Base-by-base conservation (phyloP, 305 asterid genomes). In the Withania somnifera region DNA sequence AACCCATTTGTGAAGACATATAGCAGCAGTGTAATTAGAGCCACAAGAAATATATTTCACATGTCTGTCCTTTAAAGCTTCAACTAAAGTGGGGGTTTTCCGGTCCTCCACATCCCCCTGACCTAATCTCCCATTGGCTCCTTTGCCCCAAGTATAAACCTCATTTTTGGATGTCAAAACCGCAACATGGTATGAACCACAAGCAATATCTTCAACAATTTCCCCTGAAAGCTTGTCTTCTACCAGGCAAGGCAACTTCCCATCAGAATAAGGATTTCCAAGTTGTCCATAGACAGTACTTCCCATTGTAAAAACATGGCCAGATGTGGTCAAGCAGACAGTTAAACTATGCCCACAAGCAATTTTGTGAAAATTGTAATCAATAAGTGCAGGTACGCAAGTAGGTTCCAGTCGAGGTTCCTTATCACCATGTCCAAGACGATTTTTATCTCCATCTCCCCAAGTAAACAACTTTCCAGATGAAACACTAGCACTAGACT, bases 361-460 rank as follows among this genome's bases (percentile, higher is more conserved):
- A 34, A 96, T 85, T 84, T 93, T 93, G 84, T 90, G 92, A 84
- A 96, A 94, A 84, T 92, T 91, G 88, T 89, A 88, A 77, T 96
- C 98, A 30, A 94, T 93, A 50, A 96, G 97, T 4, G 98, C 93
- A 26, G 99, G 92, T 40, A 96, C 98, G 40, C 98, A 93, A 11
- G 99, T 94, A 40, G 99, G 98, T 85, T 90, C 88, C 61, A 96
- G 84, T 32, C 97, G 92, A 51, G 99, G 94, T 80, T 93, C 98
- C 84, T 91, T 92, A 87, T 96, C 98, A 51, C 99, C 98, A 51
- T 96, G 99, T 45, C 99, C 99, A 14, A 97, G 97, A 47, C 99
- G 97, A 50, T 91, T 90, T 84, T 94, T 97, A 83, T 97, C 99
- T 24, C 99, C 99, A 36, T 96, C 99, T n/a, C 99, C 99, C 99